Base-by-base conservation (phyloP, 768 basidiomycete species). In the Lentinula aciculospora region DNA sequence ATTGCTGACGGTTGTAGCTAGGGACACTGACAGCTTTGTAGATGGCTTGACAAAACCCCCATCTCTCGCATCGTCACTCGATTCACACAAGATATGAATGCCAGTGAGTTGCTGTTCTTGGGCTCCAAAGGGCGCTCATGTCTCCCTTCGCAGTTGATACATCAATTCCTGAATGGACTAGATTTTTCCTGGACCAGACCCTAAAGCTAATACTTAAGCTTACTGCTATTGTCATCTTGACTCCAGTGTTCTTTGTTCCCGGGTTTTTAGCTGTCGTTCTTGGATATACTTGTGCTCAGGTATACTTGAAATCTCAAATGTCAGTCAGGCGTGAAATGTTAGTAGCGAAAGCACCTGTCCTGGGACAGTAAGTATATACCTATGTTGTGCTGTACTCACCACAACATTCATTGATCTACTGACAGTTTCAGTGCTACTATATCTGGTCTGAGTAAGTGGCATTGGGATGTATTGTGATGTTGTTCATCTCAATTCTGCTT, bases 21-120 rank as follows among this genome's bases (percentile, higher is more conserved):
- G 19, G 8, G 17, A 21, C 40, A 19, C 74, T 75, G 71, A 45
- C 27, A 61, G 58, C 19, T 25, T 4, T 53, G 46, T 37, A 77
- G 80, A 60, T 81, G 77, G 76, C 70, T 81, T 7, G 81, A 82
- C 60, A 72, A 66, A 9, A 79, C 77, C 1, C 80, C 80, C 0
- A 74, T 73, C 0, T 78, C 79, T 17, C 72, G 80, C 2, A 73
- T 82, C 53, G 75, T 80, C 32, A 69, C 77, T n/a, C 71, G 80
- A 25, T 76, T 75, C 60, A 81, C 80, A 0, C 74, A 79, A 36
- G 80, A 80, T 61, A 76, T 81, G 15, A 67, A 69, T 25, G 62
- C 68, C 17, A 60, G 74, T 69, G 58, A 45, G 63, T 64, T n/a
- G 13, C 27, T 45, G 27, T 42, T 58, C 19, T 31, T 2, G 13